Evolutionary conservation across 2,329 filamentous ascomycete genomes (phyloP).

Genomic region (Sclerotinia glacialis): DNA sequence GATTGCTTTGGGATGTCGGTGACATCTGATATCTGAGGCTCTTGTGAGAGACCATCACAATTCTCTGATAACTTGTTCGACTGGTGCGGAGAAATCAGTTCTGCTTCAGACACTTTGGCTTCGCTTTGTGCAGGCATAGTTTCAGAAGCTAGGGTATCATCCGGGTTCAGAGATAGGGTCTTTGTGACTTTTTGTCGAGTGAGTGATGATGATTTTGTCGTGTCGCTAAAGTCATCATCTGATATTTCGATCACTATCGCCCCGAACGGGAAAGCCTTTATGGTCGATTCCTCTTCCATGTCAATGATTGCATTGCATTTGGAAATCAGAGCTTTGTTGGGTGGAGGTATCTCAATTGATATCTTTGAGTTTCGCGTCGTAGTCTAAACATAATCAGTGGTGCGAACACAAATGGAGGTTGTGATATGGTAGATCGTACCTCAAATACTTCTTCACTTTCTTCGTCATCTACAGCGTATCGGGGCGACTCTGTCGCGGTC

Average conservation of each 20-base stretch:
- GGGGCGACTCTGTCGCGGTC: background rate
- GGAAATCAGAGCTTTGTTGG: background rate
- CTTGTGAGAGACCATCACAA: background rate
- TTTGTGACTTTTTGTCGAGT: background rate
- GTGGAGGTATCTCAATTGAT: background rate
- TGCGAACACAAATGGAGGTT: background rate
- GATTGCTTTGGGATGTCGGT: background rate
- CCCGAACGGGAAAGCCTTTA: background rate
- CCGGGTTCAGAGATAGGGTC: background rate
- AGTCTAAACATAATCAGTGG: background rate
- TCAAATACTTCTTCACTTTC: background rate
- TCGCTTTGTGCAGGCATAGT: background rate
- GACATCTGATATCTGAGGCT: background rate
- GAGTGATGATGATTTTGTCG: background rate
- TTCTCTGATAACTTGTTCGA: background rate
- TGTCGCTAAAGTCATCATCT: background rate
- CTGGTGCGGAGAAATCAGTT: background rate
- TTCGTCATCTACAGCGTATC: background rate
- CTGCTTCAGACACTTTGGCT: background rate
- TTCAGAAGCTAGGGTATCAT: background rate
- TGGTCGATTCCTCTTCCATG: conserved; percentile 10
- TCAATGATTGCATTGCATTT: background rate
- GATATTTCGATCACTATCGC: background rate
- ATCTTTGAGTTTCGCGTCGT: background rate
- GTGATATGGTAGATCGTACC: background rate